phyloP scores from a whole-genome alignment of 352 stramenopile species.

The Pythium plurisporium region DNA sequence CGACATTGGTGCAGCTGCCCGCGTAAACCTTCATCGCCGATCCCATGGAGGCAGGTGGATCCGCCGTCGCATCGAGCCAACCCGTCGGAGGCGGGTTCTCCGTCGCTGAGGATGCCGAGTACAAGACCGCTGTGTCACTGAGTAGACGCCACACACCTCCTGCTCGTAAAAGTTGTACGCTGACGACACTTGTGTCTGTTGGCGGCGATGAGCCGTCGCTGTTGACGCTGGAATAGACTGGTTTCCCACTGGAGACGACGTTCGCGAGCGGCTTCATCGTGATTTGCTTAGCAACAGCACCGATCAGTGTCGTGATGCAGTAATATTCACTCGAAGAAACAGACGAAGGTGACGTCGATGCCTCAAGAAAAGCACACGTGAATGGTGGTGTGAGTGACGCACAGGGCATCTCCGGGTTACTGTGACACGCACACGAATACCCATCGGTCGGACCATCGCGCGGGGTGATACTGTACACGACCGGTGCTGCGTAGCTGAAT shows the following conservation, averaged over 20 bases:
- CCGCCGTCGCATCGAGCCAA: constrained; percentile 28
- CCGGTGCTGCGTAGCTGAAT: constrained; percentile 42
- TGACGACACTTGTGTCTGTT: not conserved
- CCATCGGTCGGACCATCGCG: constrained; percentile 41
- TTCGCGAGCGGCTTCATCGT: constrained; percentile 29
- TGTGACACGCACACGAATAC: constrained; percentile 42
- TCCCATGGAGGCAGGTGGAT: constrained; percentile 9
- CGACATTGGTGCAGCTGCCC: constrained; percentile 30
- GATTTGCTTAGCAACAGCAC: constrained; percentile 17
- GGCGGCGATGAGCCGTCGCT: not conserved
- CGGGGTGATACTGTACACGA: constrained; percentile 37
- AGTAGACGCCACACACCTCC: constrained; percentile 35
- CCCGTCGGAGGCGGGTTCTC: constrained; percentile 26
- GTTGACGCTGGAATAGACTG: constrained; percentile 30
- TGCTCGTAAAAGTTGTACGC: constrained; percentile 31
- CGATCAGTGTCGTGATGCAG: constrained; percentile 30
- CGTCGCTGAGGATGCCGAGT: constrained; percentile 14
- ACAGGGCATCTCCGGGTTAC: constrained; percentile 33
- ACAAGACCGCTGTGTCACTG: constrained; percentile 22
- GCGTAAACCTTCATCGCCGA: constrained; percentile 31
- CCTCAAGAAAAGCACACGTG: constrained; percentile 29
- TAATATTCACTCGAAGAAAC: constrained; percentile 19
- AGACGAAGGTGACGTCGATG: constrained; percentile 11
- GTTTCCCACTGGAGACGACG: constrained; percentile 36
- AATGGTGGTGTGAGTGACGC: constrained; percentile 36